These are phyloP conservation scores for Diaporthe humulicola DNA, from an alignment of 2,329 filamentous ascomycete species.

Conservation along the genomic window DNA sequence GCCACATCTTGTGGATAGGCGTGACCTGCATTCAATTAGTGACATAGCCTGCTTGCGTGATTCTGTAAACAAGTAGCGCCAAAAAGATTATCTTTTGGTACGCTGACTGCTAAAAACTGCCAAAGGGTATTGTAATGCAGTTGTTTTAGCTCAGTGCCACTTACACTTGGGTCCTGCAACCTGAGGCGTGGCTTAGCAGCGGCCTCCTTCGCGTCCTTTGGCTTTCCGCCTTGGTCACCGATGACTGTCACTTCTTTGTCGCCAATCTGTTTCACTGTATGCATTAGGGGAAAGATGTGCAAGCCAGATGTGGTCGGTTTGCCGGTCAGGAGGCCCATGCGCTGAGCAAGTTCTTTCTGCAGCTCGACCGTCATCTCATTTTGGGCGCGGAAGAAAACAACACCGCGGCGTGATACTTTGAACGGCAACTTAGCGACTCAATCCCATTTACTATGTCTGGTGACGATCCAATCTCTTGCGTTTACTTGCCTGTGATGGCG, in stretches of 20 bases:
- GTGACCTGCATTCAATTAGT: neutral
- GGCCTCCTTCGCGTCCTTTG: neutral
- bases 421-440: neutral
- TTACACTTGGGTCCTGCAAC: neutral
- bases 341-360: constrained; percentile 74
- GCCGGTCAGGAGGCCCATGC: constrained; percentile 70
- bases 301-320: constrained; percentile 68
- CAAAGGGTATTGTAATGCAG: neutral
- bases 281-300: constrained; percentile 69
- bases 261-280: constrained; percentile 42
- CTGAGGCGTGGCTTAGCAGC: neutral
- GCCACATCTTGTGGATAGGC: constrained; percentile 57
- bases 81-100: neutral
- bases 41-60: neutral
- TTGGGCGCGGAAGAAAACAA: constrained; percentile 78
- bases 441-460: neutral
- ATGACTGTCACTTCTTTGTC: constrained; percentile 66
- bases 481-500: constrained; percentile 67
- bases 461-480: too few relatives aligned
- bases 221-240: constrained; percentile 61
- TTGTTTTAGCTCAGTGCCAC: neutral
- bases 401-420: constrained; percentile 75
- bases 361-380: constrained; percentile 71
- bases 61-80: too few relatives aligned
- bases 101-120: neutral